phyloP scores from a whole-genome alignment of 352 stramenopile species.

The Globisporangium mamillatum region DNA sequence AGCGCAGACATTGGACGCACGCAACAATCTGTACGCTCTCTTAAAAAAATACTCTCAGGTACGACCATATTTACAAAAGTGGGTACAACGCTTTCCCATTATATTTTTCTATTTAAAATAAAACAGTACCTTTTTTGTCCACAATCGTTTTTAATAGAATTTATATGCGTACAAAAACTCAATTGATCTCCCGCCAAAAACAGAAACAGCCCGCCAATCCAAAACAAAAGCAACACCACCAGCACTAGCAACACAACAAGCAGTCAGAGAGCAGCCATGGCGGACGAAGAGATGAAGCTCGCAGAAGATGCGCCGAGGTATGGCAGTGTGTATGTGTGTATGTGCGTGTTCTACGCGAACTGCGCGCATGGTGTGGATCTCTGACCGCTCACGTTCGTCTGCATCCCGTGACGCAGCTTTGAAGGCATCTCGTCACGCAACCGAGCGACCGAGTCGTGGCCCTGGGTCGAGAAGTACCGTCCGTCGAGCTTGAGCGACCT shows the following conservation, averaged over 20 bases:
- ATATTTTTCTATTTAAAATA: too few species aligned
- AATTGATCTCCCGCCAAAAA: too few species aligned
- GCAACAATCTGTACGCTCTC: too few species aligned
- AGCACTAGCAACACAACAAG: neutral
- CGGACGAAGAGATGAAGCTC: constrained; percentile 41
- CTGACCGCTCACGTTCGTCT: neutral
- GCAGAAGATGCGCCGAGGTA: constrained; percentile 44
- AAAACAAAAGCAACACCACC: neutral
- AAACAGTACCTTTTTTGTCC: too few species aligned
- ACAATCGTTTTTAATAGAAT: too few species aligned
- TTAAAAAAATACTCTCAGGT: too few species aligned
- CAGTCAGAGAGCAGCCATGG: neutral
- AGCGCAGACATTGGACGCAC: too few species aligned
- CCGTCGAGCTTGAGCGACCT: constrained; percentile 93
- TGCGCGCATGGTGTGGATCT: neutral
- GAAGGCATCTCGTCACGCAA: constrained; percentile 83
- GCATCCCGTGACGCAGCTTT: constrained; percentile 34
- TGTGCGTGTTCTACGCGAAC: neutral
- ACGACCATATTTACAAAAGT: too few species aligned
- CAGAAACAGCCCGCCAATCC: neutral
- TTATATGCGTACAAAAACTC: too few species aligned
- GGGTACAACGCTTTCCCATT: too few species aligned
- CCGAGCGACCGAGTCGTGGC: constrained; percentile 83
- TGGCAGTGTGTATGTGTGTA: too few species aligned
- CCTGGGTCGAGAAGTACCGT: constrained; percentile 99